These are phyloP conservation scores for Mortierella sp. DNA, from an alignment of 371 early-diverging fungal species.

Conservation along the genomic window DNA sequence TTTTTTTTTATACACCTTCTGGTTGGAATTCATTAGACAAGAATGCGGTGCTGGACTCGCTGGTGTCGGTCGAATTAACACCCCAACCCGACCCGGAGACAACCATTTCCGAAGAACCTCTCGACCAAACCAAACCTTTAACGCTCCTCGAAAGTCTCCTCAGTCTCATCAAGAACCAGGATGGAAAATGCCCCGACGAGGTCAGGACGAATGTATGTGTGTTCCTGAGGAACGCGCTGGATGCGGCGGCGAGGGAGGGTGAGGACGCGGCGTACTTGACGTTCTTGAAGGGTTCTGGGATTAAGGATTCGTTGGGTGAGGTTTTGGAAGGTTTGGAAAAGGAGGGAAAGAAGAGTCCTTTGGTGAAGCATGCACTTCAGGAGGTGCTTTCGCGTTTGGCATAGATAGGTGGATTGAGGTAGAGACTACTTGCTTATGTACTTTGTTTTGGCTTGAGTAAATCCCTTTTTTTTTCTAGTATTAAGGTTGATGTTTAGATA, in stretches of 20 bases:
- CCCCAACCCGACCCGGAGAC: conserved; percentile 25
- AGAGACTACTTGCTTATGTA: background rate
- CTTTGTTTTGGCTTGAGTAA: background rate
- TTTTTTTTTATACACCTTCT: background rate
- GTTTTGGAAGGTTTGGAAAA: conserved; percentile 6
- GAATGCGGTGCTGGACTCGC: conserved; percentile 46
- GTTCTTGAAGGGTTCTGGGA: conserved; percentile 37
- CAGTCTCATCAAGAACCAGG: conserved; percentile 56
- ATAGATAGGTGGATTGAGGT: background rate
- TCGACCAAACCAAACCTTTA: conserved; percentile 34
- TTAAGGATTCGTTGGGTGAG: conserved; percentile 40
- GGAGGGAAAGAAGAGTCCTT: conserved; percentile 15
- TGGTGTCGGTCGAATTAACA: conserved; percentile 30
- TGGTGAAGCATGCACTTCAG: conserved; percentile 35
- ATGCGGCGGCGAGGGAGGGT: conserved; percentile 52
- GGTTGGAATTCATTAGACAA: background rate
- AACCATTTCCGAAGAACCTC: conserved; percentile 32
- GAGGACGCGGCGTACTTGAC: conserved; percentile 42
- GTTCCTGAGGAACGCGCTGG: conserved; percentile 63
- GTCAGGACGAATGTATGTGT: conserved; percentile 68
- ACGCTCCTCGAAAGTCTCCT: conserved; percentile 64
- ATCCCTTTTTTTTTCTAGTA: background rate
- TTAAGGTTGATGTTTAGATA: background rate
- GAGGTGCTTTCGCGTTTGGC: conserved; percentile 40
- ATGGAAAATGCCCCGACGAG: conserved; percentile 61